These are phyloP conservation scores for Yamadazyma trypodendri DNA, from an alignment of 1,139 yeast genomes.

Conservation along the genomic window DNA sequence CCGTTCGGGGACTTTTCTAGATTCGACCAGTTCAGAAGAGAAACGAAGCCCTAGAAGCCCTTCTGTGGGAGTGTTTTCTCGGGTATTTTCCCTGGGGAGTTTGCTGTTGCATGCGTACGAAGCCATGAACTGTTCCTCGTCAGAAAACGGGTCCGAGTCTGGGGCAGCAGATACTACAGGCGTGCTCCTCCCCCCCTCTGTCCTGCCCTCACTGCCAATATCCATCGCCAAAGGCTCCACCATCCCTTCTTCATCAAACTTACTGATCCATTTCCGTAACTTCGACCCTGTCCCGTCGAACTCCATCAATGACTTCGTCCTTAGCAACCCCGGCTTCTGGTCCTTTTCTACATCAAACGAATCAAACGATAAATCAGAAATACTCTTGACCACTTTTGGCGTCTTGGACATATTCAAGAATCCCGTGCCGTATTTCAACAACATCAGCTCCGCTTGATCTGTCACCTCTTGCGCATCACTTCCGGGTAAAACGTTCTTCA, in stretches of 20 bases:
- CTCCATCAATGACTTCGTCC: constrained; percentile 33
- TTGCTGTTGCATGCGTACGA: neutral
- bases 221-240: too few species aligned
- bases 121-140: constrained; percentile 26
- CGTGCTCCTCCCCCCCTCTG: neutral
- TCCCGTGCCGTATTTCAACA: constrained; percentile 39
- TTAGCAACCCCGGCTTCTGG: constrained; percentile 21
- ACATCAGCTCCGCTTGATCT: constrained; percentile 36
- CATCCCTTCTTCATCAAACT: constrained; percentile 3
- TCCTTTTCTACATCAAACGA: constrained; percentile 1
- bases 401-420: constrained; percentile 25
- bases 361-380: constrained; percentile 25
- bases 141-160: constrained; percentile 33
- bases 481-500: constrained; percentile 21
- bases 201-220: too few species aligned
- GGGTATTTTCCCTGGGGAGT: neutral
- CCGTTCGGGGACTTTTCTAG: too few species aligned
- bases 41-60: neutral
- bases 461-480: constrained; percentile 9
- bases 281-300: neutral
- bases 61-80: neutral
- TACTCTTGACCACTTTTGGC: constrained; percentile 24
- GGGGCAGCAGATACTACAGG: too few species aligned
- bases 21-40: too few species aligned
- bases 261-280: constrained; percentile 8